A percentile compares a stretch with the other conserved stretches of the same genome.
Conservation (phyloP, 1,139 yeast genomes). For the Ogataea hybrid region DNA sequence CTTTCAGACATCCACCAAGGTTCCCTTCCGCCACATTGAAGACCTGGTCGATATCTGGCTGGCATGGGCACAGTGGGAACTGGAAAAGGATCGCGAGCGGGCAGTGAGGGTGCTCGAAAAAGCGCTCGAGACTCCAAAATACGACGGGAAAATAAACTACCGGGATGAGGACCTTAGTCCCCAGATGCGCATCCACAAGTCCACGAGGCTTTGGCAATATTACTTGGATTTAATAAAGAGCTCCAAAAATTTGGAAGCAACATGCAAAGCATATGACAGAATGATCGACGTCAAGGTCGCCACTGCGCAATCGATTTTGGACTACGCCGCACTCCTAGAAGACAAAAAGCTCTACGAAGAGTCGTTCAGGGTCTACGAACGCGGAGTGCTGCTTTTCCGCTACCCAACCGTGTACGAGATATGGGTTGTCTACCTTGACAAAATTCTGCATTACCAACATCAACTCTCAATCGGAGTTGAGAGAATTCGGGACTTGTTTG, state of each 20-base stretch:
- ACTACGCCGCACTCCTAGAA: constrained; percentile 64
- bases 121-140: constrained; percentile 46
- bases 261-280: constrained; percentile 53
- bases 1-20: constrained; percentile 63
- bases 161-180: constrained; percentile 49
- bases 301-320: constrained; percentile 64
- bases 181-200: constrained; percentile 58
- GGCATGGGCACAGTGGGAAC: constrained; percentile 69
- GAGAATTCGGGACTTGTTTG: constrained; percentile 71
- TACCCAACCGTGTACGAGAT: constrained; percentile 67
- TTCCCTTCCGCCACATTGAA: constrained; percentile 60
- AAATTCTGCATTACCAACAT: constrained; percentile 38
- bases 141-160: constrained; percentile 33
- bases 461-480: constrained; percentile 42
- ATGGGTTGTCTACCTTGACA: constrained; percentile 67
- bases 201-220: constrained; percentile 66
- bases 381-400: constrained; percentile 59
- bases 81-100: constrained; percentile 46
- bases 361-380: constrained; percentile 64
- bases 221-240: constrained; percentile 76
- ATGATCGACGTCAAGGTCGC: constrained; percentile 64
- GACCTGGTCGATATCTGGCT: constrained; percentile 70
- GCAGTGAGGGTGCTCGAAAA: constrained; percentile 54
- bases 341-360: constrained; percentile 47
- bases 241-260: constrained; percentile 43